phyloP scores from a whole-genome alignment of 2,329 filamentous ascomycete species.

The Sarocladium kiliense region DNA sequence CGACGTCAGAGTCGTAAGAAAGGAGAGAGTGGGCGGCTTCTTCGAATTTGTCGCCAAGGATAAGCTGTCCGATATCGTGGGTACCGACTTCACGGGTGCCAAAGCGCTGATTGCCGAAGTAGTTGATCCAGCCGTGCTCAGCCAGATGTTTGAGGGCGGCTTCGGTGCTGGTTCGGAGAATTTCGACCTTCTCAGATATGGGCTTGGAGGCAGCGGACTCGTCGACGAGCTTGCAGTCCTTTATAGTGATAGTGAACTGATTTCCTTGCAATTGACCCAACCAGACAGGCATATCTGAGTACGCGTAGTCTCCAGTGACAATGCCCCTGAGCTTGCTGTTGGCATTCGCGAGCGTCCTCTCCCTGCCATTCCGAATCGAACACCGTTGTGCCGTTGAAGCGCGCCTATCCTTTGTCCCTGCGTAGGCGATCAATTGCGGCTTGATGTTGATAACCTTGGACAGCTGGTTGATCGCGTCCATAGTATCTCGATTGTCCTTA shows the following conservation, averaged over 20 bases:
- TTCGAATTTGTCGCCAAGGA: constrained; percentile 76
- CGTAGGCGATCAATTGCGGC: constrained; percentile 66
- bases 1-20: constrained; percentile 60
- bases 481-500: constrained; percentile 96
- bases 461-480: constrained; percentile 80
- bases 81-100: constrained; percentile 84
- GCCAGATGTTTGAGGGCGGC: constrained; percentile 62
- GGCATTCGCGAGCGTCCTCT: constrained; percentile 58
- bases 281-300: constrained; percentile 65
- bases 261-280: constrained; percentile 85
- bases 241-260: constrained; percentile 86
- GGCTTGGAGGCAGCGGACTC: constrained; percentile 22
- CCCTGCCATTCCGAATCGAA: constrained; percentile 51
- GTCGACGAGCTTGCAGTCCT: constrained; percentile 66
- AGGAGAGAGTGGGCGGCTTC: constrained; percentile 76
- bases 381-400: constrained; percentile 82
- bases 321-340: constrained; percentile 59
- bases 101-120: constrained; percentile 96
- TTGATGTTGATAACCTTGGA: constrained; percentile 70
- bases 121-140: constrained; percentile 86
- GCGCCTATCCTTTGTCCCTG: constrained; percentile 86
- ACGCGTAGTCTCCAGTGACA: constrained; percentile 75
- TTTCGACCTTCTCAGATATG: constrained; percentile 22
- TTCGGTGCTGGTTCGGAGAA: constrained; percentile 36
- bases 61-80: constrained; percentile 76